Evolutionary conservation across 2,329 filamentous ascomycete genomes (phyloP).

Genomic region (Botrytis deweyae): DNA sequence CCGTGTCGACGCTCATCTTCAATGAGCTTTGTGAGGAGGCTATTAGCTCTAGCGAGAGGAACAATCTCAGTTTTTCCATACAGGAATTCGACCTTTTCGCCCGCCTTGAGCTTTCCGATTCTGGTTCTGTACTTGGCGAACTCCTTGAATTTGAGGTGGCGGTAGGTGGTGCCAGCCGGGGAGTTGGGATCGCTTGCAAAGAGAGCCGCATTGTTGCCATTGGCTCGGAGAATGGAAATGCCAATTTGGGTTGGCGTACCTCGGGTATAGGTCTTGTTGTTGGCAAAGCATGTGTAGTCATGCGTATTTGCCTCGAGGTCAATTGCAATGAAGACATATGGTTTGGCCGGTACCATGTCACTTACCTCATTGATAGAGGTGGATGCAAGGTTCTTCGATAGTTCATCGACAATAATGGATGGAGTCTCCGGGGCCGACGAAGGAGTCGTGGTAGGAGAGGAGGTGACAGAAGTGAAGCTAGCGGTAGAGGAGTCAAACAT

Average conservation of each 20-base stretch:
- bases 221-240: neutral
- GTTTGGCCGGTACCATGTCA: neutral
- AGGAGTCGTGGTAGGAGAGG: neutral
- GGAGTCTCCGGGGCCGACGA: neutral
- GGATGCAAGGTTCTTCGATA: neutral
- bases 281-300: neutral
- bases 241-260: slow-evolving; percentile 11
- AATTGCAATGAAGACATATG: neutral
- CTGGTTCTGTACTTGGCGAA: neutral
- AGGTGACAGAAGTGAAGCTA: neutral
- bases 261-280: neutral
- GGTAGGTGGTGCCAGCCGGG: neutral
- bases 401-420: neutral
- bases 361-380: neutral
- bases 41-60: neutral
- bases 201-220: neutral
- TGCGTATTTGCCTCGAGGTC: slow-evolving; percentile 12
- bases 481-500: neutral
- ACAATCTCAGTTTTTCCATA: neutral
- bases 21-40: neutral
- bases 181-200: neutral
- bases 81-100: neutral
- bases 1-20: neutral
- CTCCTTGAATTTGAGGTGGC: neutral
- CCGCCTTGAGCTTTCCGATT: neutral